Evolutionary conservation across 139 green algal genomes (phyloP).

Genomic region (Diplosphaera chodatii): DNA sequence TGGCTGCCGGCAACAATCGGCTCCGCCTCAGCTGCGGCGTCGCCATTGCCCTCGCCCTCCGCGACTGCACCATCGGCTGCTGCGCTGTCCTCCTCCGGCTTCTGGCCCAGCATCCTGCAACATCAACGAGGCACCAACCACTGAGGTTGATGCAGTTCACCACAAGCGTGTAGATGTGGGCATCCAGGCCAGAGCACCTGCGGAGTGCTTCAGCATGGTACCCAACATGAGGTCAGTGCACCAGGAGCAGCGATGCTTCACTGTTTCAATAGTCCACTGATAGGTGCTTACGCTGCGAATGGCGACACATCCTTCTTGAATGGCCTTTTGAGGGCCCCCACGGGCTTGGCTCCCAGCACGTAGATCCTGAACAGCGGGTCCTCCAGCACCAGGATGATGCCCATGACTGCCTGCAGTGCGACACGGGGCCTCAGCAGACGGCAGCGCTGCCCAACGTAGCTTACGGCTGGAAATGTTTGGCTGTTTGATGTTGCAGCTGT

Average conservation of each 20-base stretch:
- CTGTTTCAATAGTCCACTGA: not conserved
- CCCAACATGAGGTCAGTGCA: too few relatives aligned
- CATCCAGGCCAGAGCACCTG: too few relatives aligned
- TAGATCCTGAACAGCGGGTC: not conserved
- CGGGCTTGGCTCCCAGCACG: not conserved
- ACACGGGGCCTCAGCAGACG: too few relatives aligned
- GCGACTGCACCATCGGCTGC: not conserved
- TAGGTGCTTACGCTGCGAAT: not conserved
- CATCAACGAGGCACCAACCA: too few relatives aligned
- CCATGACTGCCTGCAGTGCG: not conserved
- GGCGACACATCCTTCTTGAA: not conserved
- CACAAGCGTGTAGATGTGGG: too few relatives aligned
- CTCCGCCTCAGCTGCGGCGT: not conserved
- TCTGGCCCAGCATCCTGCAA: not conserved
- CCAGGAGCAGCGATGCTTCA: too few relatives aligned
- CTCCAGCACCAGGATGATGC: not conserved
- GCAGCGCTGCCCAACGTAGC: too few relatives aligned
- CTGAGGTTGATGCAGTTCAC: too few relatives aligned
- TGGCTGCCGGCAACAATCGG: not conserved
- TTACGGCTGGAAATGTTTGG: too few relatives aligned
- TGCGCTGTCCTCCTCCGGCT: not conserved
- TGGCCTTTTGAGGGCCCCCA: not conserved
- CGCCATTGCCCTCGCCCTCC: not conserved
- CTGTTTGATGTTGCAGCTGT: too few relatives aligned
- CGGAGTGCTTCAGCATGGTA: too few relatives aligned